Conservation (phyloP, 805 yeast species). For the Maudiozyma serrabonitensis region DNA sequence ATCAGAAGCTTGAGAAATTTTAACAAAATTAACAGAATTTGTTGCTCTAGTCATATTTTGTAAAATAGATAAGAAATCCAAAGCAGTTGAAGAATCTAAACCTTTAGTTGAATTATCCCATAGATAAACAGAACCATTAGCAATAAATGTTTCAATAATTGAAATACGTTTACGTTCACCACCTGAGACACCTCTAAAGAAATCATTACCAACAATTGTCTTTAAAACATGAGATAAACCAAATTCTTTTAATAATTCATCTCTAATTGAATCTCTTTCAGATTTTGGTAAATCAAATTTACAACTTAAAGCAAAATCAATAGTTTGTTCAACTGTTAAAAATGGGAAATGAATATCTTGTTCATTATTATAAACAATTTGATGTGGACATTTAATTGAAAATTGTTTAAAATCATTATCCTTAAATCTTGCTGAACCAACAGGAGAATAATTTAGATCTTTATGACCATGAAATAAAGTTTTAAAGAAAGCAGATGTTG, state of each 20-base stretch:
- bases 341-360: conserved; percentile 49
- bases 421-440: conserved; percentile 17
- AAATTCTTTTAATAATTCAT: conserved; percentile 24
- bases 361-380: conserved; percentile 37
- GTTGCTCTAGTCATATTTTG: conserved; percentile 34
- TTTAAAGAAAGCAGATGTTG: conserved; percentile 19
- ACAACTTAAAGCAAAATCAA: conserved; percentile 45
- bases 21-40: conserved; percentile 36
- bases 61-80: conserved; percentile 37
- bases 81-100: conserved; percentile 41
- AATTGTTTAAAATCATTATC: conserved; percentile 15
- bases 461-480: conserved; percentile 16
- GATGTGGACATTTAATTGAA: conserved; percentile 18
- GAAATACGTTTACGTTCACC: conserved; percentile 61
- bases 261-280: conserved; percentile 21
- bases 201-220: conserved; percentile 56
- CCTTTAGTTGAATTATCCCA: conserved; percentile 49
- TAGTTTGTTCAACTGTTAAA: conserved; percentile 45
- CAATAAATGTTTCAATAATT: conserved; percentile 46
- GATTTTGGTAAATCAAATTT: conserved; percentile 24
- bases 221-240: conserved; percentile 45
- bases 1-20: conserved; percentile 42
- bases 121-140: conserved; percentile 38
- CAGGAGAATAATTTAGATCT: conserved; percentile 13
- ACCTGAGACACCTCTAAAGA: conserved; percentile 55